Evolutionary conservation across 805 yeast genomes (phyloP).

Genomic region (Nakazawaea sp.): DNA sequence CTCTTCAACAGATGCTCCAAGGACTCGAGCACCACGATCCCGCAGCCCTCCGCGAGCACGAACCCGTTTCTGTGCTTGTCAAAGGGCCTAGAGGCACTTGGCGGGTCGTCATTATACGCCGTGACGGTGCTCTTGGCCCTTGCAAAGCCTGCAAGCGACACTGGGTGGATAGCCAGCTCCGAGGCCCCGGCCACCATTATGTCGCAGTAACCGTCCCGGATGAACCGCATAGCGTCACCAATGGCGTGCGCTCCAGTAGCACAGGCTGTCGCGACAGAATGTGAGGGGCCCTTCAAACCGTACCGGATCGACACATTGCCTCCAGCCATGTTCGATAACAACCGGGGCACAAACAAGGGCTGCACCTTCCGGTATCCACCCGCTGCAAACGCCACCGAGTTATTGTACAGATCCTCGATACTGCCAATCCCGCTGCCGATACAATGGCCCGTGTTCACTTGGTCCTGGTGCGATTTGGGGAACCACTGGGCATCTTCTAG

Average conservation of each 20-base stretch:
- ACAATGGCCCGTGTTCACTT: constrained; percentile 57
- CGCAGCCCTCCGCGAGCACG: constrained; percentile 91
- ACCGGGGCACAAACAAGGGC: constrained; percentile 80
- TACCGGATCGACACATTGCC: constrained; percentile 81
- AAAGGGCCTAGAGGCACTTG: constrained; percentile 77
- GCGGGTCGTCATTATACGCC: constrained; percentile 53
- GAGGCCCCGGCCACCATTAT: constrained; percentile 94
- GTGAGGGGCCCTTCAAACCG: constrained; percentile 79
- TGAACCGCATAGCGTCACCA: constrained; percentile 86
- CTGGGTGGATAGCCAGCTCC: constrained; percentile 80
- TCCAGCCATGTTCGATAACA: constrained; percentile 89
- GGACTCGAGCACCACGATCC: constrained; percentile 69
- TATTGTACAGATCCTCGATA: constrained; percentile 63
- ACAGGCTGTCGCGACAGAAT: constrained; percentile 89
- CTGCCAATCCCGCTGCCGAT: constrained; percentile 94
- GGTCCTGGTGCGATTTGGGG: constrained; percentile 29
- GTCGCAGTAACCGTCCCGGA: constrained; percentile 72
- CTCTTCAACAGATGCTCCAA: constrained; percentile 67
- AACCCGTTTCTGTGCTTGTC: constrained; percentile 77
- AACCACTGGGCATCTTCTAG: constrained; percentile 56
- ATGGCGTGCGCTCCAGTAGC: constrained; percentile 93
- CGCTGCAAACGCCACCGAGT: constrained; percentile 40
- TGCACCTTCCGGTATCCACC: constrained; percentile 65
- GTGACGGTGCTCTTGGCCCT: constrained; percentile 78
- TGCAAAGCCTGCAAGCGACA: constrained; percentile 86